Base-by-base conservation (phyloP, 1,284 basidiomycete species). In the Xanthoconium separans region DNA sequence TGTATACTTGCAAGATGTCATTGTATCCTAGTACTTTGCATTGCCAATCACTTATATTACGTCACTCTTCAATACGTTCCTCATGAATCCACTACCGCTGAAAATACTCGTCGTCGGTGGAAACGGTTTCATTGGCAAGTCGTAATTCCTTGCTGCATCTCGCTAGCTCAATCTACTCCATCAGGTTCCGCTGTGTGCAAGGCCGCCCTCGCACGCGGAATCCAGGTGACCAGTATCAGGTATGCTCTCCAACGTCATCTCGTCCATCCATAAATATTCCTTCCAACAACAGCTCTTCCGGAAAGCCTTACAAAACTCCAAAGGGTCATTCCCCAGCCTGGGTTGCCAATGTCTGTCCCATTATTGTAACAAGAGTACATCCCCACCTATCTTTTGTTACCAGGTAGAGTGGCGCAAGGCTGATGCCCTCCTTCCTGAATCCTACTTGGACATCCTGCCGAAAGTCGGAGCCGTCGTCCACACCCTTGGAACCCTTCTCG, bases 401-500 rank as follows among this genome's bases (percentile, higher is more conserved):
- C 73, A 88, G 84, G 93, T 93, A n/a, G 77, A 85, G 55, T 97
- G 93, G 93, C 81, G 85, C 61, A 76, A 77, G 57, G 94, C 84
- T 18, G 83, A 90, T 56, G 93, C 93, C 6, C 82, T 95, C 51
- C 74, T 84, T 42, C 93, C 94, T 0, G 74, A 83, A 47, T 79
- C 86, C 11, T 97, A 94, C 72, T 75, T 79, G 15, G 75, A 84
- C 52, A 75, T 95, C 18, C 77, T 96, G 34, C 77, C 82, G 3
- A 72, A 72, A 49, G 82, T 81, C 29, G 82, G 82, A 15, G 93
- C 91, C 4, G 90, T 97, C 24, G 93, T 98, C 36, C 94, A 98
- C 69, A 96, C 97, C 1, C 80, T 98, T n/a, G 96, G 96, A 41
- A 93, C 89, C 39, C 82, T 99, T 47, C 77, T 98, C 46, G 93